Conservation (phyloP, 805 yeast species). For the Metschnikowia bowlesiae region DNA sequence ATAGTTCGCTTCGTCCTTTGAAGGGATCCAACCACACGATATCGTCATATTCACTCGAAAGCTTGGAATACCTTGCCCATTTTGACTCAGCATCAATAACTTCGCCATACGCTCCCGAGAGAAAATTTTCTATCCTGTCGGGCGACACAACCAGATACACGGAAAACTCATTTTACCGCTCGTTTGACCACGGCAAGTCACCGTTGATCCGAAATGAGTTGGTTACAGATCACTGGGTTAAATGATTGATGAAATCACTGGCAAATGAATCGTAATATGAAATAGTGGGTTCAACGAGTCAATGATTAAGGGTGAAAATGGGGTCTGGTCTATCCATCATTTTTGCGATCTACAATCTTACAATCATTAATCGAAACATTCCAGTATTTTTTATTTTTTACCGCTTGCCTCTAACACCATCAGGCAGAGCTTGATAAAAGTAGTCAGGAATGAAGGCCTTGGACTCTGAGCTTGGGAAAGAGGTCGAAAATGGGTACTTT, state of each 20-base stretch:
- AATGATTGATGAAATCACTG: too few relatives aligned
- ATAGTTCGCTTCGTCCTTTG: slow-evolving; percentile 28
- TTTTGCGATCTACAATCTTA: too few relatives aligned
- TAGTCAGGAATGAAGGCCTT: slow-evolving; percentile 17
- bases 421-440: slow-evolving; percentile 12
- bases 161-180: neutral
- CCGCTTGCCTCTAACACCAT: slow-evolving; percentile 25
- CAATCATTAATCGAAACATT: too few relatives aligned
- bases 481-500: slow-evolving; percentile 4
- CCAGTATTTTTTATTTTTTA: neutral
- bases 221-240: neutral
- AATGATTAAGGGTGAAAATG: neutral
- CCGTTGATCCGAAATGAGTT: neutral
- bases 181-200: neutral
- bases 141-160: neutral
- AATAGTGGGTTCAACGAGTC: neutral
- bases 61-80: neutral
- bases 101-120: neutral
- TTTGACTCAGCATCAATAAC: neutral
- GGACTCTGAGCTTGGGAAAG: slow-evolving; percentile 16
- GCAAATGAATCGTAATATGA: neutral
- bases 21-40: slow-evolving; percentile 30
- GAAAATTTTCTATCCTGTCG: neutral
- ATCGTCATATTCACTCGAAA: slow-evolving; percentile 13
- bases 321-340: too few relatives aligned